Conservation (phyloP, 2,329 filamentous ascomycete genomes). For the Calonectria honghensis region DNA sequence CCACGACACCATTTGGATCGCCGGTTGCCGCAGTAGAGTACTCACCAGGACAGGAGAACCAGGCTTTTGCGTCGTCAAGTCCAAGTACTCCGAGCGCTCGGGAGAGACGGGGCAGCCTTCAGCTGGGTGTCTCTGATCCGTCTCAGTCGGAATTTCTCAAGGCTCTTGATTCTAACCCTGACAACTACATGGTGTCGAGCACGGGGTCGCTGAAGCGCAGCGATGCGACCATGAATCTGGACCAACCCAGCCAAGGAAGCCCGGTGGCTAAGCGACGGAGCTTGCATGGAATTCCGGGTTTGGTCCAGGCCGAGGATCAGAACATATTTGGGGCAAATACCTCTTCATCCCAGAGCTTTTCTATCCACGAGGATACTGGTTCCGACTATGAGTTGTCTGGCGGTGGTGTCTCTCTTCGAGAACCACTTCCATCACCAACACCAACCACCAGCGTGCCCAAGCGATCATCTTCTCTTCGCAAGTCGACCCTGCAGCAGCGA, state of each 20-base stretch:
- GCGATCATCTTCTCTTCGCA: constrained; percentile 85
- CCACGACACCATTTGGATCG: constrained; percentile 47
- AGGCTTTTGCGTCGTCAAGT: constrained; percentile 60
- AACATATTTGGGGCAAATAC: constrained; percentile 83
- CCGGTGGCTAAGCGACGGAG: constrained; percentile 94
- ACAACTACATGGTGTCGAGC: constrained; percentile 57
- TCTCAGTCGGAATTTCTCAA: constrained; percentile 71
- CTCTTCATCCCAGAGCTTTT: constrained; percentile 67
- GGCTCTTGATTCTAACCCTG: constrained; percentile 67
- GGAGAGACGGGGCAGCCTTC: constrained; percentile 75
- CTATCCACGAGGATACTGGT: constrained; percentile 69
- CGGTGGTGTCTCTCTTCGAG: constrained; percentile 59
- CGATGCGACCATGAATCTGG: constrained; percentile 91
- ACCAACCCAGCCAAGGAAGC: constrained; percentile 85
- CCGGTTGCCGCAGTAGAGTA: constrained; percentile 55
- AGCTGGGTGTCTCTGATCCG: constrained; percentile 74
- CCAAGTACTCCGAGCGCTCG: constrained; percentile 48
- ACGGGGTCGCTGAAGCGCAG: constrained; percentile 93
- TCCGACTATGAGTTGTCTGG: constrained; percentile 73
- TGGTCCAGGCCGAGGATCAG: constrained; percentile 75
- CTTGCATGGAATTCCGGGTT: constrained; percentile 82
- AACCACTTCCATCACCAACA: constrained; percentile 66
- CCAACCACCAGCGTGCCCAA: constrained; percentile 75
- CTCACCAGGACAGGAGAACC: constrained; percentile 67
- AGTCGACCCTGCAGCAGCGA: constrained; percentile 91